phyloP scores from a whole-genome alignment of 441 rosid genomes.

The Macaranga tanarius region DNA sequence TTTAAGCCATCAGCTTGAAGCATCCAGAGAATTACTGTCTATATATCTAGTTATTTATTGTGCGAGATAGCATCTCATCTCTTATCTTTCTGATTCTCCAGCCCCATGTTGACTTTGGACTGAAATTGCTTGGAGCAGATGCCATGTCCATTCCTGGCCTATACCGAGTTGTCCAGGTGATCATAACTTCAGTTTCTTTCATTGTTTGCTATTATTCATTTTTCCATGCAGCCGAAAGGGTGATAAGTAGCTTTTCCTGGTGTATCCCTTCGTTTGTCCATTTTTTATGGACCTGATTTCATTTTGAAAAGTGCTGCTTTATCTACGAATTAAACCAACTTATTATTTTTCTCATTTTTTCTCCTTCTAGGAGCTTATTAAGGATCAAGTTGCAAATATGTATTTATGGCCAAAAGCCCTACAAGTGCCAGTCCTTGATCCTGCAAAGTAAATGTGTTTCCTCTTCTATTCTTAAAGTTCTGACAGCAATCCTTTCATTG shows the following conservation, averaged over 20 bases:
- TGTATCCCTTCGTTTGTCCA: background rate
- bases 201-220: background rate
- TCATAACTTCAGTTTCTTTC: background rate
- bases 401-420: slow-evolving; percentile 93
- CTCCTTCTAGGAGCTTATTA: slow-evolving; percentile 74
- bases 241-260: too few relatives aligned
- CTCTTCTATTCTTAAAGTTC: background rate
- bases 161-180: slow-evolving; percentile 91
- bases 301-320: slow-evolving; percentile 2
- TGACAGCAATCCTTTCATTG: slow-evolving; percentile 9
- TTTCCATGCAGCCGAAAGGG: background rate
- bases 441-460: slow-evolving; percentile 55
- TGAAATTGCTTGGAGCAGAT: slow-evolving; percentile 92
- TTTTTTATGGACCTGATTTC: background rate
- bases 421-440: slow-evolving; percentile 74
- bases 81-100: slow-evolving; percentile 35
- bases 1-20: background rate
- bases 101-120: slow-evolving; percentile 97
- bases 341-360: slow-evolving; percentile 8
- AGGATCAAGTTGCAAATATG: slow-evolving; percentile 94
- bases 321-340: background rate
- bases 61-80: background rate
- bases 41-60: background rate
- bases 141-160: slow-evolving; percentile 95
- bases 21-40: background rate